A percentile compares a stretch with the other conserved stretches of the same genome.
phyloP scores from a whole-genome alignment of 1,284 basidiomycete species.

The Mycena citricolor region DNA sequence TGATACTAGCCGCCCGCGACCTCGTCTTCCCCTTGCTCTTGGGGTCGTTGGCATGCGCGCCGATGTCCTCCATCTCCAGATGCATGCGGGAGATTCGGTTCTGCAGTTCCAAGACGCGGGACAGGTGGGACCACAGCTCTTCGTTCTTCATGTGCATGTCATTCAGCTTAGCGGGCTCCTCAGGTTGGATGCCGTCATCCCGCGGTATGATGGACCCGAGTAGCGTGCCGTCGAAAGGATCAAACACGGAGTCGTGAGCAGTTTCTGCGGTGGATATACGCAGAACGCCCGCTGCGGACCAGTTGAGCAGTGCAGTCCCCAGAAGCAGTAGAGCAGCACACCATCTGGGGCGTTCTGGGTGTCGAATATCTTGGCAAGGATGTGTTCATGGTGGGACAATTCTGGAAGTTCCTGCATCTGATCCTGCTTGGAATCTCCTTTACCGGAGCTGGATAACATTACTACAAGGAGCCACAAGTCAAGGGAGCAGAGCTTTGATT shows the following conservation, averaged over 20 bases:
- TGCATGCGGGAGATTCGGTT: slow-evolving; percentile 70
- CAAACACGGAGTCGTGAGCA: slow-evolving; percentile 8
- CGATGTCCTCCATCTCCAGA: slow-evolving; percentile 68
- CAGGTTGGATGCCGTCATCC: slow-evolving; percentile 24
- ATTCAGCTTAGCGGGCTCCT: slow-evolving; percentile 19
- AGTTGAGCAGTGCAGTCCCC: slow-evolving; percentile 2
- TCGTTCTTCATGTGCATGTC: slow-evolving; percentile 39
- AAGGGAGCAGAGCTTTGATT: too few species aligned
- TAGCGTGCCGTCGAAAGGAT: slow-evolving; percentile 20
- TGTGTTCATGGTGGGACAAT: slow-evolving; percentile 14
- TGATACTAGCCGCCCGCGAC: slow-evolving; percentile 21
- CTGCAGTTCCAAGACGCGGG: slow-evolving; percentile 64
- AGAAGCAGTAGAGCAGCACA: background rate
- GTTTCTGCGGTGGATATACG: slow-evolving; percentile 1
- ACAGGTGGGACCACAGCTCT: slow-evolving; percentile 64
- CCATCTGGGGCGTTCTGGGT: slow-evolving; percentile 1
- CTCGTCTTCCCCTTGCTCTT: slow-evolving; percentile 35
- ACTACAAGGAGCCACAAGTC: too few species aligned
- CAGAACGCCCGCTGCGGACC: slow-evolving; percentile 1
- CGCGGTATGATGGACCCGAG: slow-evolving; percentile 30
- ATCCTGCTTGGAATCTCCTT: too few species aligned
- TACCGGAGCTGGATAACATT: too few species aligned
- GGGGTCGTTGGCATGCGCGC: slow-evolving; percentile 34
- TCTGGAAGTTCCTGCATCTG: background rate
- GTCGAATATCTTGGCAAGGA: slow-evolving; percentile 14